Percentiles rank a stretch among this genome's conserved stretches.
These are phyloP conservation scores for Lactarius hatsudake DNA, from an alignment of 768 basidiomycete species.

Conservation along the genomic window DNA sequence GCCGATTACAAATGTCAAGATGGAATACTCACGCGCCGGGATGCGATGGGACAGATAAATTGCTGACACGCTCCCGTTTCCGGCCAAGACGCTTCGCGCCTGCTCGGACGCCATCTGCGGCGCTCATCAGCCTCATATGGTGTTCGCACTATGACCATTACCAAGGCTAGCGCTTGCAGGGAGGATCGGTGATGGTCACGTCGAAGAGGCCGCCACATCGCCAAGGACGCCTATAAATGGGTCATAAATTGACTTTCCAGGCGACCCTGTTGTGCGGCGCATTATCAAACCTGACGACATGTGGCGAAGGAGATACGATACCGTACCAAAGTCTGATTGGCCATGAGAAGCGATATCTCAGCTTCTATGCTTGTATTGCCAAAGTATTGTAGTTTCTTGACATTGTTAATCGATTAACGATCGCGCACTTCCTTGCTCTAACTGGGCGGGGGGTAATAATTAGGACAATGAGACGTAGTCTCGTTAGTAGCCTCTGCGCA, in stretches of 20 bases:
- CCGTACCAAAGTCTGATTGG: slow-evolving; percentile 79
- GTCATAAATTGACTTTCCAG: slow-evolving; percentile 92
- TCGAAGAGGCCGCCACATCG: slow-evolving; percentile 88
- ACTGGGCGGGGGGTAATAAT: slow-evolving; percentile 35
- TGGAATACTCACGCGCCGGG: slow-evolving; percentile 43
- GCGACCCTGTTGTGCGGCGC: slow-evolving; percentile 49
- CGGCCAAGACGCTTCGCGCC: slow-evolving; percentile 81
- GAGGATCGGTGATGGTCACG: slow-evolving; percentile 92
- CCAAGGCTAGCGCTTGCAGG: slow-evolving; percentile 56
- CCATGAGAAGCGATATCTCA: slow-evolving; percentile 93
- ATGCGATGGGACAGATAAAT: slow-evolving; percentile 24
- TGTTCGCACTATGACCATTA: background rate
- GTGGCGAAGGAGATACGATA: slow-evolving; percentile 33
- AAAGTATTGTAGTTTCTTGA: slow-evolving; percentile 87
- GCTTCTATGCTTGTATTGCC: slow-evolving; percentile 99
- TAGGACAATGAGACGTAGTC: background rate
- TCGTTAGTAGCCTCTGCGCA: slow-evolving; percentile 40
- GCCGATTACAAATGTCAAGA: background rate
- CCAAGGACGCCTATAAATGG: slow-evolving; percentile 90
- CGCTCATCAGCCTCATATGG: slow-evolving; percentile 1
- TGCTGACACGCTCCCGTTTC: slow-evolving; percentile 46
- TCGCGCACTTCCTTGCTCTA: slow-evolving; percentile 65
- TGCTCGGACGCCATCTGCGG: slow-evolving; percentile 85
- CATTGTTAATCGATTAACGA: slow-evolving; percentile 64
- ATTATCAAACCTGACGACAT: background rate